Conservation (phyloP, 345 rosid species). For the Theobroma cacao region DNA sequence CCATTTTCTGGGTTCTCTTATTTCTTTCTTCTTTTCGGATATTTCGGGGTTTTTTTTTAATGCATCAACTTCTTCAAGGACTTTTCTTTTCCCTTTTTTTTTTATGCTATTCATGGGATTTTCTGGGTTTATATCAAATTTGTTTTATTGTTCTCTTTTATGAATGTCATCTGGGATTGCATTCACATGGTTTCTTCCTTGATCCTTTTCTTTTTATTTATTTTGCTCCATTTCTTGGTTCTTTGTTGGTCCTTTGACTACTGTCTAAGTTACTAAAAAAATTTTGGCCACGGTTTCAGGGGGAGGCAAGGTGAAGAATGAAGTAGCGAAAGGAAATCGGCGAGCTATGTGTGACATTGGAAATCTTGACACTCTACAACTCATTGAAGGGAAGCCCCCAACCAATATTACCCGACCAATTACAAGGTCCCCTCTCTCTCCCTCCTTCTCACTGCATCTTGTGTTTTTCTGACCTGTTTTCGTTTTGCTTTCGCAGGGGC, state of each 20-base stretch:
- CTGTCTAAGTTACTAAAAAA: neutral
- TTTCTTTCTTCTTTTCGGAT: too few species aligned
- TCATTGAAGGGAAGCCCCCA: neutral
- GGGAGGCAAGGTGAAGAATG: slow-evolving; percentile 7
- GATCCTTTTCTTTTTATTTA: neutral
- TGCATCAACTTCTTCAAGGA: neutral
- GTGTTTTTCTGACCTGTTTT: neutral
- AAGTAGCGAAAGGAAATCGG: neutral
- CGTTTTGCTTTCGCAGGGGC: slow-evolving; percentile 6
- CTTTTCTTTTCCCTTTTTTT: too few species aligned
- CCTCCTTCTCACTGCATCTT: neutral
- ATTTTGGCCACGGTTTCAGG: neutral
- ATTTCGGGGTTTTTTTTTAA: too few species aligned
- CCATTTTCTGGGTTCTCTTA: too few species aligned
- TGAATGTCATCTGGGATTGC: neutral
- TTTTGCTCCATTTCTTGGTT: neutral
- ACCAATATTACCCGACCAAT: slow-evolving; percentile 16
- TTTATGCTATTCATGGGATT: too few species aligned
- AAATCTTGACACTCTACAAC: neutral
- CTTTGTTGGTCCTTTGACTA: neutral
- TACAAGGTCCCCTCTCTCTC: slow-evolving; percentile 13
- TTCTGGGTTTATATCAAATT: too few species aligned
- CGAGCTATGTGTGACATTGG: slow-evolving; percentile 17
- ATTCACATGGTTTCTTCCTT: neutral
- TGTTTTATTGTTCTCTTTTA: neutral